phyloP scores from a whole-genome alignment of 2,329 filamentous ascomycete species.

The Rhytidhysteron rufulum region DNA sequence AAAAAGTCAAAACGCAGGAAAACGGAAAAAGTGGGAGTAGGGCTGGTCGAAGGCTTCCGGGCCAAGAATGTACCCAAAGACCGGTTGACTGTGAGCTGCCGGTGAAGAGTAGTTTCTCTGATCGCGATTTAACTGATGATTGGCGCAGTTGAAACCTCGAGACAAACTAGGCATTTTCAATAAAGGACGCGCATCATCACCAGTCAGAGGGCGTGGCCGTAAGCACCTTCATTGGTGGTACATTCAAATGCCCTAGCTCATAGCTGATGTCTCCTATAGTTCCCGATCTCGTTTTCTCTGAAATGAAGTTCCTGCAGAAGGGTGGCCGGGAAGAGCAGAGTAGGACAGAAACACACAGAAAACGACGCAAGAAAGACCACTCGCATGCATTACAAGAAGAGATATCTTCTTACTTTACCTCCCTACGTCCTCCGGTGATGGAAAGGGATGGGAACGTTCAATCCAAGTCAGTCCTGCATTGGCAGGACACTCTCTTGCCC shows the following conservation, averaged over 20 bases:
- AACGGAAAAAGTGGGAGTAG: slow-evolving; percentile 32
- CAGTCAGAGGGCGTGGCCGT: slow-evolving; percentile 42
- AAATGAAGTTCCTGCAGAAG: slow-evolving; percentile 47
- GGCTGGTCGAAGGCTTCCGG: slow-evolving; percentile 41
- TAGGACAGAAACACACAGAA: slow-evolving; percentile 19
- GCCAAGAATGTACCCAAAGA: slow-evolving; percentile 43
- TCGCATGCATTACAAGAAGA: slow-evolving; percentile 35
- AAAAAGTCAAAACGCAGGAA: slow-evolving; percentile 34
- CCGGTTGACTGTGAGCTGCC: slow-evolving; percentile 43
- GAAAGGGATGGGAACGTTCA: slow-evolving; percentile 20
- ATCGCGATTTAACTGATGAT: slow-evolving; percentile 18
- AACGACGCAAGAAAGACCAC: slow-evolving; percentile 29
- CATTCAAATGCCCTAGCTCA: slow-evolving; percentile 9
- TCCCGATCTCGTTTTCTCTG: slow-evolving; percentile 50
- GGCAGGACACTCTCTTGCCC: slow-evolving; percentile 3
- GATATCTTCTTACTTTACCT: slow-evolving; percentile 45
- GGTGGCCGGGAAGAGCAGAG: slow-evolving; percentile 20
- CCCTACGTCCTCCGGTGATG: slow-evolving; percentile 20
- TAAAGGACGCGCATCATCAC: slow-evolving; percentile 46
- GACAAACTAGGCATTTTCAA: slow-evolving; percentile 45
- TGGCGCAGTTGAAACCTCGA: slow-evolving; percentile 41
- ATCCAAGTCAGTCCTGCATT: slow-evolving; percentile 8
- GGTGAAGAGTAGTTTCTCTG: slow-evolving; percentile 8
- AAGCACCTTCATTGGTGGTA: slow-evolving; percentile 15
- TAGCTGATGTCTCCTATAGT: slow-evolving; percentile 35